A percentile compares a stretch with the other conserved stretches of the same genome.
phyloP scores from a whole-genome alignment of 192 early-diverging fungal species.

The Coemansia sp. region DNA sequence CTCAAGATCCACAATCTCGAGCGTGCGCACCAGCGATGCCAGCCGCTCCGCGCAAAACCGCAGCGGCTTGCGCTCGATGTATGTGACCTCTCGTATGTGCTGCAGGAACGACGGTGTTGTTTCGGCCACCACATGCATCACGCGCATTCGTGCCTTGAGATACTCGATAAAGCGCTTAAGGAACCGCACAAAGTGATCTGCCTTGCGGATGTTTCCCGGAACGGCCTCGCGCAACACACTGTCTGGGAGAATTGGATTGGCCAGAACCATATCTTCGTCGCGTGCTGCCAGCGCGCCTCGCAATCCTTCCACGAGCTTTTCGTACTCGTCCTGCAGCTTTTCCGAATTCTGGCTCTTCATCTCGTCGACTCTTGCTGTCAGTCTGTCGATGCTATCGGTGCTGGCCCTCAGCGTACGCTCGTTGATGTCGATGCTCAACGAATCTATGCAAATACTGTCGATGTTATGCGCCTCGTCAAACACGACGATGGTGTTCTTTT shows the following conservation, averaged over 20 bases:
- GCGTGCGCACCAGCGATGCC: conserved; percentile 84
- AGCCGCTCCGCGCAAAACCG: conserved; percentile 95
- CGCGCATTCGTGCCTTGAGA: conserved; percentile 94
- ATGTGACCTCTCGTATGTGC: conserved; percentile 93
- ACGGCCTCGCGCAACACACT: conserved; percentile 92
- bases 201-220: conserved; percentile 95
- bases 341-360: conserved; percentile 88
- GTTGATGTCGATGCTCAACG: conserved; percentile 92
- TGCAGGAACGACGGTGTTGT: conserved; percentile 91
- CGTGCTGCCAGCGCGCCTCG: conserved; percentile 70
- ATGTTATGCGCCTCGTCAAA: conserved; percentile 99
- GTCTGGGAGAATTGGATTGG: conserved; percentile 94
- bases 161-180: conserved; percentile 96
- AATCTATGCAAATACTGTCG: conserved; percentile 99
- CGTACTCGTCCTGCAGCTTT: conserved; percentile 89
- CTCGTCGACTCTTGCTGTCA: conserved; percentile 73
- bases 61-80: conserved; percentile 92
- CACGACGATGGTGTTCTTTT: conserved; percentile 94
- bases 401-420: conserved; percentile 89
- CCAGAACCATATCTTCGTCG: conserved; percentile 86
- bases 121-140: conserved; percentile 97
- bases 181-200: conserved; percentile 99
- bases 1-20: conserved; percentile 92
- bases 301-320: conserved; percentile 86
- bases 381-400: conserved; percentile 72